Base-by-base conservation (phyloP, 176 grass and related monocot species). In the Cenchrus fungigraminus region DNA sequence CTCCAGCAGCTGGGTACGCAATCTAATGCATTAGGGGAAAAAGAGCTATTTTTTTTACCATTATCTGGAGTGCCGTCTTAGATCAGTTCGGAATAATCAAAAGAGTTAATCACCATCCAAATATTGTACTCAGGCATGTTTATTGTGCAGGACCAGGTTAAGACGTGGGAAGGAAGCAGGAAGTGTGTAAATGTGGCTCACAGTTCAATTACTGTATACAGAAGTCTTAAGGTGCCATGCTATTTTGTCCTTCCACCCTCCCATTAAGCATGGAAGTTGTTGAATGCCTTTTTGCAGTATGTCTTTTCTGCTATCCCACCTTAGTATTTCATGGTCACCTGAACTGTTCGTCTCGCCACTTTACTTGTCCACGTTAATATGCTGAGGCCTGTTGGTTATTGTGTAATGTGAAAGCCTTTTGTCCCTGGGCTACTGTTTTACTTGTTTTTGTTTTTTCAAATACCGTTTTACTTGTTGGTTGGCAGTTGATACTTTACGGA, bases 131-230 rank as follows among this genome's bases (percentile, higher is more conserved):
- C n/a, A 31, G 7, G 7, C 43, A 17, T 81, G 61, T 59, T 5
- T 53, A 12, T 80, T 43, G 28, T 85, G 64, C 88, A 90, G 88
- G 88, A 34, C 78, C 88, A 71, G 83, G 88, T 71, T 70, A 52
- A 34, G 16, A 72, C 8, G 7, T 76, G 78, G 69, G 64, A 62
- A 5, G 7, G 34, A 34, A 63, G 83, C 75, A 84, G 64, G 59
- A 29, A 79, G 45, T 68, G 40, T 11, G 59, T 59, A 67, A 59
- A 42, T 47, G 50, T 32, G 69, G 75, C 40, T 25, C 19, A 78
- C 60, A 52, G 53, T 77, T 42, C 40, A 31, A 22, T 42, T 44
- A 4, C 22, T 66, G 9, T 32, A 51, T 77, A 40, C 61, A 15
- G 20, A 72, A 58, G 49, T 50, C 7, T 61, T 50, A 28, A 16